Base-by-base conservation (phyloP, 108 stramenopile genomes). In the Nannochloropsis salina region DNA sequence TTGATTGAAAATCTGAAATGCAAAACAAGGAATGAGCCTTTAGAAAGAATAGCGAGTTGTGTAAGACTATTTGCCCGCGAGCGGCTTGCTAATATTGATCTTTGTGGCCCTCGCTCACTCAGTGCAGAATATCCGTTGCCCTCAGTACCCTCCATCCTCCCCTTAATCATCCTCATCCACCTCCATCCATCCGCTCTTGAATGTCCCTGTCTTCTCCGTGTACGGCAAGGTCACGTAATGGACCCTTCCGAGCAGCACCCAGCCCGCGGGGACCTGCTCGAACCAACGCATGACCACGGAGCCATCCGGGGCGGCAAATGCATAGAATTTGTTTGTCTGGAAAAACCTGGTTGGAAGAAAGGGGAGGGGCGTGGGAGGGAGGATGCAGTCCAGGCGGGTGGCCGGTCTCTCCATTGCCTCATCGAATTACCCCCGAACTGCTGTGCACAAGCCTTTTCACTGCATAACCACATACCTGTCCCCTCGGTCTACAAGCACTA, bases 401-500 rank as follows among this genome's bases (percentile, higher is more conserved):
- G 31, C 31, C 31, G 31, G 31, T 31, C 31, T 31, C 31, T 31
- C 31, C 31, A 31, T 31, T 31, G 31, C 31, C 31, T 31, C 31
- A 31, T 31, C 31, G 31, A 31, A 31, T 31, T 31, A 31, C 31
- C 31, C 31, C 31, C 31, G 31, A 31, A 31, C 31, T 31, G 31
- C 31, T 1, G 31, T 31, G 31, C 31, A 31, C 31, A 31, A 31
- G 31, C 31, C 31, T 31, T 31, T 31, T 31, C 31, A 31, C 31
- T 31, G 31, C 31, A 31, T 31, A 1, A 31, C 31, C 31, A 31
- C 31, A 31, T 31, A 31, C 31, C 61, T 15, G n/a, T 74, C 61
- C 15, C 61, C 90, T 90, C 95, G 83, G 87, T 95, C 95, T 2
- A 93, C 93, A 10, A 95, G 44, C 9, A 94, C 92, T 44, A 95